A percentile compares a stretch with the other conserved stretches of the same genome.
phyloP scores from a whole-genome alignment of 495 filamentous ascomycete genomes.

The Penicillium salamii region DNA sequence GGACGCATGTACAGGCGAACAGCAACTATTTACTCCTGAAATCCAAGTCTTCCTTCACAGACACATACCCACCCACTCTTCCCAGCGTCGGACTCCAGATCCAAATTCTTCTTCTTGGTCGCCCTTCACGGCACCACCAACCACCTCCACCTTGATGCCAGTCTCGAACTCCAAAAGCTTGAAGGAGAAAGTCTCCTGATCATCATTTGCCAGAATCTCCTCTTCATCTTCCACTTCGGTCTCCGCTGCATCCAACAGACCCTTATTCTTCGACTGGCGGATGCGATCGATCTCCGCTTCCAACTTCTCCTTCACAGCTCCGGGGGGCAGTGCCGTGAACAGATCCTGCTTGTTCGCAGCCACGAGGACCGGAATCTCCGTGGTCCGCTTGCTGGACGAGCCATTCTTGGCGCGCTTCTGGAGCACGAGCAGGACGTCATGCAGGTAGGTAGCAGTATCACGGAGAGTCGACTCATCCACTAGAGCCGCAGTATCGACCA shows the following conservation, averaged over 20 bases:
- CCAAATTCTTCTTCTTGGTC: slow-evolving; percentile 52
- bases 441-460: slow-evolving; percentile 73
- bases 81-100: slow-evolving; percentile 74
- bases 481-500: slow-evolving; percentile 80
- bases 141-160: slow-evolving; percentile 67
- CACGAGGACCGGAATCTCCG: slow-evolving; percentile 70
- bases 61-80: slow-evolving; percentile 75
- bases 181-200: slow-evolving; percentile 73
- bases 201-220: slow-evolving; percentile 76
- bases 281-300: slow-evolving; percentile 82
- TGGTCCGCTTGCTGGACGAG: slow-evolving; percentile 53
- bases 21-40: slow-evolving; percentile 1
- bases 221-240: slow-evolving; percentile 71
- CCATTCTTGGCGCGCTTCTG: slow-evolving; percentile 67
- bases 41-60: slow-evolving; percentile 35
- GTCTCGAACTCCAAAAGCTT: slow-evolving; percentile 77
- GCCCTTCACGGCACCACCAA: slow-evolving; percentile 74
- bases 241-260: slow-evolving; percentile 63
- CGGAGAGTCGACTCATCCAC: slow-evolving; percentile 54
- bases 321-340: slow-evolving; percentile 85
- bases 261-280: slow-evolving; percentile 72
- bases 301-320: slow-evolving; percentile 68
- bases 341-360: slow-evolving; percentile 94
- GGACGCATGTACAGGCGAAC: slow-evolving; percentile 4
- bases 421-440: slow-evolving; percentile 77